Evolutionary conservation across 257 asterid species (phyloP).

Genomic region (Fraxinus americana): DNA sequence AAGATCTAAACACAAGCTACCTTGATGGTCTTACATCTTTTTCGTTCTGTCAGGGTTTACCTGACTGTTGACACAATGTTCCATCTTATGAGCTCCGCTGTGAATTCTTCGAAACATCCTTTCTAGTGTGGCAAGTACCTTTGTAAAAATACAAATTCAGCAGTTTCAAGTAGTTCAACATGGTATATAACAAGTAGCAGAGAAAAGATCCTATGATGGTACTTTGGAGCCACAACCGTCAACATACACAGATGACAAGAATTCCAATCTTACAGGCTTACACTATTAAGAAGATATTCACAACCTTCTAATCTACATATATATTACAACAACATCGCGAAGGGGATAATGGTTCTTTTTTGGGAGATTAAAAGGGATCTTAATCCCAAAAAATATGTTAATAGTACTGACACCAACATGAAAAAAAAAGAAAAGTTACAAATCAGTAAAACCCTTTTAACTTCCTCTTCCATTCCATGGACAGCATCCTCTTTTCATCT

Average conservation of each 20-base stretch:
- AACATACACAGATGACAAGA: not conserved
- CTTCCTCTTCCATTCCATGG: not conserved
- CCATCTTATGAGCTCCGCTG: slow-evolving; percentile 14
- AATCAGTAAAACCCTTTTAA: not conserved
- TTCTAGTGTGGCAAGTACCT: slow-evolving; percentile 31
- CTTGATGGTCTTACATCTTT: slow-evolving; percentile 31
- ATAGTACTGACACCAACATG: not conserved
- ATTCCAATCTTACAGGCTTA: not conserved
- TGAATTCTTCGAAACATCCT: slow-evolving; percentile 14
- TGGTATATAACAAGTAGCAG: too few species aligned
- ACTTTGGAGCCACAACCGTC: too few species aligned
- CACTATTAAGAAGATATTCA: not conserved
- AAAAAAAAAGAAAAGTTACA: not conserved
- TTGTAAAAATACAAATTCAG: not conserved
- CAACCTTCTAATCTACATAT: not conserved
- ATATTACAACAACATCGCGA: not conserved
- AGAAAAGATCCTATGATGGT: too few species aligned
- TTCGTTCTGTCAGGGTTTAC: slow-evolving; percentile 14
- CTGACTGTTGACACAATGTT: slow-evolving; percentile 6
- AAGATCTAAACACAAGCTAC: slow-evolving; percentile 8
- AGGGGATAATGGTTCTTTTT: not conserved
- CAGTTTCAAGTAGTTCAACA: too few species aligned
- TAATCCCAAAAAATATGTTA: not conserved
- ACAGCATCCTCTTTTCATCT: not conserved
- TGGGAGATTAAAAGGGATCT: not conserved